phyloP scores from a whole-genome alignment of 257 asterid species.

The Petrea volubilis region DNA sequence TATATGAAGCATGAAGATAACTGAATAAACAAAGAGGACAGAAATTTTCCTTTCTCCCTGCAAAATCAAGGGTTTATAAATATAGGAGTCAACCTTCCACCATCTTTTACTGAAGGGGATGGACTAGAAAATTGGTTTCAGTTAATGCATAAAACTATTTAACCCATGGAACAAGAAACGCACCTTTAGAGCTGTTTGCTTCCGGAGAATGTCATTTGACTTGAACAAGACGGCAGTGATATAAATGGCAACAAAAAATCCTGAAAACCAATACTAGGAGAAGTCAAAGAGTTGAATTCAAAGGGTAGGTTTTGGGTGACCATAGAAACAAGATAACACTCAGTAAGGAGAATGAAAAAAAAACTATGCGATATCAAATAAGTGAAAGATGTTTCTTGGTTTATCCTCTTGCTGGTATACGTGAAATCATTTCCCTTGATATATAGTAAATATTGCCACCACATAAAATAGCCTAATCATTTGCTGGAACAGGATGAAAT shows the following conservation, averaged over 20 bases:
- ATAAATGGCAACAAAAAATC: constrained; percentile 69
- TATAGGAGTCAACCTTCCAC: neutral
- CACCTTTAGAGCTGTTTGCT: constrained; percentile 90
- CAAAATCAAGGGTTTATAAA: constrained; percentile 23
- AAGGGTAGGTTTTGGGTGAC: neutral
- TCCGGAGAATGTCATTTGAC: constrained; percentile 79
- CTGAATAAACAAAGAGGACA: constrained; percentile 58
- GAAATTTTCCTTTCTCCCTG: constrained; percentile 80
- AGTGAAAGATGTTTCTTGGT: neutral
- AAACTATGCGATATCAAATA: neutral
- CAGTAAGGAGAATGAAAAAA: neutral
- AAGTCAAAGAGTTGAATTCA: constrained; percentile 6
- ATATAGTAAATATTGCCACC: neutral
- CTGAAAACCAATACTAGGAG: constrained; percentile 32
- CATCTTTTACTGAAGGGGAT: neutral
- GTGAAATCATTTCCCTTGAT: neutral
- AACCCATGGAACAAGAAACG: neutral
- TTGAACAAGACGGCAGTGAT: constrained; percentile 69
- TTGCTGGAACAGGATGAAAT: neutral
- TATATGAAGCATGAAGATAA: constrained; percentile 59
- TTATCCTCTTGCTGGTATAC: neutral
- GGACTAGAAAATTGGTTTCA: neutral
- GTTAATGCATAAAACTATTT: neutral
- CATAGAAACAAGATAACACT: neutral
- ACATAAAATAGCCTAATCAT: neutral